Conservation (phyloP, 2,329 filamentous ascomycete genomes). For the Triangularia setosa region DNA sequence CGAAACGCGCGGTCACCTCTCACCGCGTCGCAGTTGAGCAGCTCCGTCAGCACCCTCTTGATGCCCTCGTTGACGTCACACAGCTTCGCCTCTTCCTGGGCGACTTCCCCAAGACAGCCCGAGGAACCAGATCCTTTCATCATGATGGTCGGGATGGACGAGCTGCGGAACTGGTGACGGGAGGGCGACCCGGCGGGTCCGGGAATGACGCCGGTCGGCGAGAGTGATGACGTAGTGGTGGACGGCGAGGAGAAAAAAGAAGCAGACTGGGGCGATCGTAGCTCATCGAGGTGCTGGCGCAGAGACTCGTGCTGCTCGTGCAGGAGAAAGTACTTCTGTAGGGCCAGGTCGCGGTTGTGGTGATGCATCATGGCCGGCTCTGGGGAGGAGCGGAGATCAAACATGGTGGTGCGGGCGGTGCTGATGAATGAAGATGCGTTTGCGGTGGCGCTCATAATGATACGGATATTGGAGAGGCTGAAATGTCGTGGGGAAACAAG, state of each 20-base stretch:
- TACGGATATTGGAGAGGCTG: neutral
- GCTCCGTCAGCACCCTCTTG: slow-evolving; percentile 57
- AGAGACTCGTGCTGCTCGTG: slow-evolving; percentile 53
- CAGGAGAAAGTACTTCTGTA: slow-evolving; percentile 53
- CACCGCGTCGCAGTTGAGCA: slow-evolving; percentile 57
- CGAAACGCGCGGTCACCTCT: slow-evolving; percentile 49
- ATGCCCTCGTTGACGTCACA: slow-evolving; percentile 57
- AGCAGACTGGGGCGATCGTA: slow-evolving; percentile 35
- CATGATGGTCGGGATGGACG: slow-evolving; percentile 23
- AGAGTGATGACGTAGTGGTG: slow-evolving; percentile 53
- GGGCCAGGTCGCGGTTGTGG: slow-evolving; percentile 43
- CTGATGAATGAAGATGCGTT: slow-evolving; percentile 12
- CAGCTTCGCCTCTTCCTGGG: slow-evolving; percentile 50
- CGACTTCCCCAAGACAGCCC: slow-evolving; percentile 44
- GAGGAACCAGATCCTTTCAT: slow-evolving; percentile 24
- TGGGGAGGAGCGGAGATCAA: slow-evolving; percentile 9
- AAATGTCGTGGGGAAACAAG: neutral
- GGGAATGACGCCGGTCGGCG: slow-evolving; percentile 49
- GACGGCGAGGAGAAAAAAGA: slow-evolving; percentile 35
- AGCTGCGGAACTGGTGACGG: slow-evolving; percentile 36
- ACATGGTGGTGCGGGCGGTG: slow-evolving; percentile 5
- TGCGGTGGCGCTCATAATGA: slow-evolving; percentile 5
- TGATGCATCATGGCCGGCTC: slow-evolving; percentile 17
- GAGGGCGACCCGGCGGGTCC: slow-evolving; percentile 49
- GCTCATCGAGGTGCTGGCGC: slow-evolving; percentile 47